These are phyloP conservation scores for Cercophora newfieldiana DNA, from an alignment of 495 filamentous ascomycete genomes.

Conservation along the genomic window DNA sequence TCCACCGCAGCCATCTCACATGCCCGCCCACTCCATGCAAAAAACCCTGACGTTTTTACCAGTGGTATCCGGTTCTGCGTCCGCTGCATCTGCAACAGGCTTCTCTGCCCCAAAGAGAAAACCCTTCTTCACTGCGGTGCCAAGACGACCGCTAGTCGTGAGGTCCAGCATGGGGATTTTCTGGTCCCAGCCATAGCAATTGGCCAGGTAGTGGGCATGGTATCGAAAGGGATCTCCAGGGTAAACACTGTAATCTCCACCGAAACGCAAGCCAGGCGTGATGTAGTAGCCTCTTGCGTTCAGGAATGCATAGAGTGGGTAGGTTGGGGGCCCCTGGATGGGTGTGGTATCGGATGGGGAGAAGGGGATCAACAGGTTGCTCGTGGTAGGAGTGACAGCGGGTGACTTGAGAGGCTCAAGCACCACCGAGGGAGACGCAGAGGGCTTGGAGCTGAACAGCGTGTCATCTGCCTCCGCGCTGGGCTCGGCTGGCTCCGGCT, in stretches of 20 bases:
- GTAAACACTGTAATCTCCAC: constrained; percentile 90
- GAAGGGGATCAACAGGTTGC: constrained; percentile 31
- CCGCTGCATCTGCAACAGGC: constrained; percentile 1
- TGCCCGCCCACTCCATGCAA: constrained; percentile 40
- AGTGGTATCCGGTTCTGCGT: not conserved
- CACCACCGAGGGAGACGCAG: not conserved
- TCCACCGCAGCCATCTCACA: constrained; percentile 20
- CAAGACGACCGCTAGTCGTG: constrained; percentile 80
- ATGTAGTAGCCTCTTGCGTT: constrained; percentile 81
- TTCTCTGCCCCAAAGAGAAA: constrained; percentile 75
- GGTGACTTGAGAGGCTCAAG: constrained; percentile 10
- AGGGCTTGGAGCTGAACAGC: constrained; percentile 44
- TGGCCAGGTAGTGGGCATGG: constrained; percentile 87
- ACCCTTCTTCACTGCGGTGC: constrained; percentile 93
- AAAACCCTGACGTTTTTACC: constrained; percentile 30
- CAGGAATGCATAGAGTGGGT: constrained; percentile 72
- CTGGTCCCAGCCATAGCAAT: constrained; percentile 79
- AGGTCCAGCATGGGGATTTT: constrained; percentile 80
- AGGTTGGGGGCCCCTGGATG: constrained; percentile 39
- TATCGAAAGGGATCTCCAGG: constrained; percentile 93
- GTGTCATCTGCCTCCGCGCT: constrained; percentile 30
- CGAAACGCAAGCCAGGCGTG: constrained; percentile 89
- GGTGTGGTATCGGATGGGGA: constrained; percentile 25
- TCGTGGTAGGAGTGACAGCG: constrained; percentile 28
- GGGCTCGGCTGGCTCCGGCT: constrained; percentile 22